Evolutionary conservation across 139 green algal genomes (phyloP), one percentile per base, ranked within the genome.

Genomic region (Chlamydomonas sp.): DNA sequence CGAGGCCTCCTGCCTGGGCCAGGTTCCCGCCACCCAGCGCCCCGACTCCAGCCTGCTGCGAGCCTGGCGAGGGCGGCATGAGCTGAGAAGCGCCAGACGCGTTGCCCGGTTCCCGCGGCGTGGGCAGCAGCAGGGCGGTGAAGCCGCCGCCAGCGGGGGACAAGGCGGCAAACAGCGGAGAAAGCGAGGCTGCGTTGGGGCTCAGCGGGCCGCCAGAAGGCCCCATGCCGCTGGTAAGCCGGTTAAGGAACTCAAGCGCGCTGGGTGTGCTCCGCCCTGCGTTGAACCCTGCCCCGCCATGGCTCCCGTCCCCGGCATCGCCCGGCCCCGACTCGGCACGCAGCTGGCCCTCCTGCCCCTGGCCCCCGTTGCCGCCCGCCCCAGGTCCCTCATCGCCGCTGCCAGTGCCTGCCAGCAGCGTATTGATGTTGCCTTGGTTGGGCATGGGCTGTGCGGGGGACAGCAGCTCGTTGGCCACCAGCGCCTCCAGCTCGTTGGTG

Each of bases 381-480:
- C 31, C 31, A 49, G 31, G 31, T 49, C 31, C 31, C 31, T 49
- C 31, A 49, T 49, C 31, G 31, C 12, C 12, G 61, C 20, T 63
- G 82, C 82, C 73, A 73, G 62, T 17, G 69, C 81, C 83, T 49
- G 62, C 31, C 7, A 87, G 83, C 74, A 80, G 49, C 10, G 83
- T 76, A 20, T 87, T 74, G 60, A 86, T 5, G 31, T 74, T 80
- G 15, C 83, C 83, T 0, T 49, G 31, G 31, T 49, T 49, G 31
- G 72, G 85, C 85, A 89, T 80, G 14, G 77, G 78, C 68, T 89
- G 85, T 6, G 77, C 88, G 49, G 85, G 90, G 0, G 82, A 89
- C 2, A 92, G 72, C 67, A 92, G 82, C 90, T 92, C 90, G 20
- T 89, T 87, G 18, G 90, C 90, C 20, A 92, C 90, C 63, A 92